Conservation (phyloP, 345 rosid species). For the Firmiana major region DNA sequence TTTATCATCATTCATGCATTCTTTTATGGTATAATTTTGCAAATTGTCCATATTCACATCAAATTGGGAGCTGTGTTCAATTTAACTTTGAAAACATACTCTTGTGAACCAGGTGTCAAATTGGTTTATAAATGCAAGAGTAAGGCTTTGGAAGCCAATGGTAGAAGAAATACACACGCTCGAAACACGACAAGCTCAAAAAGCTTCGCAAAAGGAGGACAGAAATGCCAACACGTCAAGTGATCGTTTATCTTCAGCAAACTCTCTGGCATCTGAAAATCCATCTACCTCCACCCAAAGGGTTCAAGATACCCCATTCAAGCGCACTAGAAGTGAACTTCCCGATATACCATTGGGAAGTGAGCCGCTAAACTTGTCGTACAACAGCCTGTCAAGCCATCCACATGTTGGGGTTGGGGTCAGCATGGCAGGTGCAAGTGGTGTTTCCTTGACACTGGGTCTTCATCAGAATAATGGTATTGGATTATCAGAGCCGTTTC, state of each 20-base stretch:
- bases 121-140: conserved; percentile 95
- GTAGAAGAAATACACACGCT: conserved; percentile 87
- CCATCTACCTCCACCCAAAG: conserved; percentile 37
- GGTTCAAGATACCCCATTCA: conserved; percentile 38
- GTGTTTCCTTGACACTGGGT: conserved; percentile 79
- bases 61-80: not conserved
- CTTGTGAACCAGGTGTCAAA: conserved; percentile 64
- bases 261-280: conserved; percentile 26
- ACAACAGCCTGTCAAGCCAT: conserved; percentile 37
- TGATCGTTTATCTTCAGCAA: conserved; percentile 26
- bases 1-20: conserved; percentile 16
- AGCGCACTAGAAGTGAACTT: conserved; percentile 44
- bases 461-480: conserved; percentile 72
- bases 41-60: not conserved
- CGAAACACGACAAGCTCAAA: conserved; percentile 65
- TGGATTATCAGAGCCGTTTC: conserved; percentile 57
- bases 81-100: not conserved
- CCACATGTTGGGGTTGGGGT: conserved; percentile 40
- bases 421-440: conserved; percentile 40
- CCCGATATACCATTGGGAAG: conserved; percentile 30
- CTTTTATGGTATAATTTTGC: not conserved
- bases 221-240: conserved; percentile 29
- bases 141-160: conserved; percentile 96
- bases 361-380: conserved; percentile 27
- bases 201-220: conserved; percentile 47